A percentile compares a stretch with the other conserved stretches of the same genome.
These are phyloP conservation scores for Eucalyptus leucophloia DNA, from an alignment of 345 rosid species.

Conservation along the genomic window DNA sequence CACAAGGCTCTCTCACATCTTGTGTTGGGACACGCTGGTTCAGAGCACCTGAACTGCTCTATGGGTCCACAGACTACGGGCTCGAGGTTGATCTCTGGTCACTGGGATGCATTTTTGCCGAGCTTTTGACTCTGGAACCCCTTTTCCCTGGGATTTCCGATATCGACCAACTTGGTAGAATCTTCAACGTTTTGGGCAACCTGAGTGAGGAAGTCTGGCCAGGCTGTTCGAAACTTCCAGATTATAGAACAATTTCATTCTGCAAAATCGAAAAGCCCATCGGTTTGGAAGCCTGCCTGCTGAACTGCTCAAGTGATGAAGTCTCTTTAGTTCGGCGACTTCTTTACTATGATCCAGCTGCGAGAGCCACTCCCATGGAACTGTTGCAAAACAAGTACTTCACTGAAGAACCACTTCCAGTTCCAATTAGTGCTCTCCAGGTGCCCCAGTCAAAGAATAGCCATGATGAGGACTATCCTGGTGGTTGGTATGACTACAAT, in stretches of 20 bases:
- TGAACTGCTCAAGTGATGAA: conserved; percentile 35
- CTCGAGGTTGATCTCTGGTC: conserved; percentile 86
- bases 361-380: conserved; percentile 67
- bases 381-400: conserved; percentile 66
- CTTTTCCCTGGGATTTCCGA: conserved; percentile 84
- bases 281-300: conserved; percentile 55
- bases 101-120: conserved; percentile 81
- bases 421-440: conserved; percentile 44
- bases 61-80: conserved; percentile 77
- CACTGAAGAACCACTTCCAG: conserved; percentile 65
- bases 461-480: conserved; percentile 49
- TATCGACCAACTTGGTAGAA: conserved; percentile 75
- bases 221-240: conserved; percentile 68
- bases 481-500: conserved; percentile 24
- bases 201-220: conserved; percentile 72
- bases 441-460: conserved; percentile 44
- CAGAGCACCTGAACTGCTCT: conserved; percentile 85
- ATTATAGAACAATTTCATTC: conserved; percentile 65
- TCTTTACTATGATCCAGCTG: conserved; percentile 67
- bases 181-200: conserved; percentile 63
- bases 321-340: conserved; percentile 58
- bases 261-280: conserved; percentile 56
- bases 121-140: conserved; percentile 67
- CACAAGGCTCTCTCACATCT: conserved; percentile 57
- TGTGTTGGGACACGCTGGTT: conserved; percentile 99